Evolutionary conservation across 306 rosid species (phyloP), one percentile per base, ranked within the genome.

Genomic region (Leucaena leucocephala): DNA sequence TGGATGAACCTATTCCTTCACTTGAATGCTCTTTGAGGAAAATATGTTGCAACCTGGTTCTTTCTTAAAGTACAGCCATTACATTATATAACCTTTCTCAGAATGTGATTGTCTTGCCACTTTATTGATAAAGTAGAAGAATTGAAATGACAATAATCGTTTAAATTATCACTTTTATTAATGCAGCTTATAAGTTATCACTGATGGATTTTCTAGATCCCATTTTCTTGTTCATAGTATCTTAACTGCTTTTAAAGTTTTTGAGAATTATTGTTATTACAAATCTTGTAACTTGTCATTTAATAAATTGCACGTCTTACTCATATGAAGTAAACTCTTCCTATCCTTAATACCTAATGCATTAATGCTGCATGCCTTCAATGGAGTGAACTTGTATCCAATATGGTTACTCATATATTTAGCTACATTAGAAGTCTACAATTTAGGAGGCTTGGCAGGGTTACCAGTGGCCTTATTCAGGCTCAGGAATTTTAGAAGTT

Each of bases 381-480:
- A 45, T 40, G 75, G 79, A 19, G 46, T 43, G 58, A 63, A 72
- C 21, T 36, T 19, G 48, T 19, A 44, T 69, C n/a, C 42, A 40
- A 14, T 61, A 27, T 58, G 55, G 44, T 54, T 76, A 33, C 49
- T 39, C 43, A 21, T 55, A 49, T 55, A 49, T 71, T 80, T 55
- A 44, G 68, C 76, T 43, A 68, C 65, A 16, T 22, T 76, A 68
- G 59, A 36, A 44, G 68, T 72, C 74, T 76, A 55, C 54, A 8
- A 21, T 75, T 71, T 81, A 72, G 15, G 67, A 67, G 21, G 63
- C 34, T 57, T 52, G 62, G 58, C 17, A 52, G 54, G 39, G 8
- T 67, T 35, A 19, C 27, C 46, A 33, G 62, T 62, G 40, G 69
- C 44, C 52, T 68, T 71, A 43, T 71, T 66, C n/a, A 68, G 68